Base-by-base conservation (phyloP, 164 flowering plant species). In the Amborella trichopoda region DNA sequence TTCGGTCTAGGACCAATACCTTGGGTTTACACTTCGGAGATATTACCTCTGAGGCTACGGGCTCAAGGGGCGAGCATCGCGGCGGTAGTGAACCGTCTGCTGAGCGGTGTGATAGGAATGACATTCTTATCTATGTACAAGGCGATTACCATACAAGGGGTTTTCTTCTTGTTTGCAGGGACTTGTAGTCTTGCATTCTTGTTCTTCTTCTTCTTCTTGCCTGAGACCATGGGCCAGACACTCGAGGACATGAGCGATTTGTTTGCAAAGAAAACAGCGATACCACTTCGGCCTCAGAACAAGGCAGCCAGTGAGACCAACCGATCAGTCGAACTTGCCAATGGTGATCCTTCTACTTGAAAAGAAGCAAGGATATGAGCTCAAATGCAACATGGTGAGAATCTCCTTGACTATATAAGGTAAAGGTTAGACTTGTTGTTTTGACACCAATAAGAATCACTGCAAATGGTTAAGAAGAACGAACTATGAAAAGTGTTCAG, bases 11-110 rank as follows among this genome's bases (percentile, higher is more conserved):
- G 87, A 0, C 95, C 95, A 5, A 71, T 85, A 32, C 48, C 85
- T 3, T 82, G 91, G 88, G 88, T 85, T 4, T 81, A 81, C 46
- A 69, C 75, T 36, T 74, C 88, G 0, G 91, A 85, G 73, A 68
- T 85, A 11, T 77, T 75, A 40, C 90, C 87, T 26, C 46, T 74
- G 59, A 62, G 64, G 53, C 59, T 81, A 4, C 62, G 94, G 1
- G 84, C 81, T 0, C 83, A 79, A 23, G 95, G 83, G 0, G 5
- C 49, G 13, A 63, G 82, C 36, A 32, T 79, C 3, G 84, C 69
- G 0, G 78, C 77, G 5, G 73, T 66, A 3, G 75, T 69, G 30
- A 81, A 79, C 42, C 27, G 90, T 6, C 56, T 72, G 2, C 62
- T 52, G 1, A 81, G 87, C 41, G 95, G 87, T 17, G 63, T 65